Evolutionary conservation across 192 early-diverging fungal species (phyloP), one percentile per base, ranked within the genome.

Genomic region (Mortierella antarctica): DNA sequence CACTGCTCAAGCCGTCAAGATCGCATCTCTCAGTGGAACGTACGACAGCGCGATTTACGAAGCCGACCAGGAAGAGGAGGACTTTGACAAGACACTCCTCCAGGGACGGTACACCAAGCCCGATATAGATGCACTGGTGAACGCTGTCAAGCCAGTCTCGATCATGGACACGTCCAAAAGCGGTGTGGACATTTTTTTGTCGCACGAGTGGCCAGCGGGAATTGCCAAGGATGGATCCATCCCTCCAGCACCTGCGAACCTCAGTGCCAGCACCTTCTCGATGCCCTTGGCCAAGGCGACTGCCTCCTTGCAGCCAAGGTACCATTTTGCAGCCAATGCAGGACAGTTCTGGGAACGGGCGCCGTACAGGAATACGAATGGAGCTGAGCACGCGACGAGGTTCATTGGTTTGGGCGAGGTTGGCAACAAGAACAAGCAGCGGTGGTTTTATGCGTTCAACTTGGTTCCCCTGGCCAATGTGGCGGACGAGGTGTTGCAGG

Each of bases 391-490:
- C 83, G 88, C 88, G 49, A 95, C 97, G 7, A 87, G 97, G 40
- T 97, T 98, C 71, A 89, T 98, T 70, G 93, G 93, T 6, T 73
- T 98, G 21, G 94, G 88, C 1, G 78, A 89, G 7, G 93, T 92
- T 50, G 89, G 88, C 40, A 89, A 87, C 54, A 71, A 86, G 15
- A 80, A 85, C 39, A 96, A 95, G 83, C 89, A 92, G 66, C 71
- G 91, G 80, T 98, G 96, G 96, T 95, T 95, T 72, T 98, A 97
- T 75, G 96, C 96, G 2, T 93, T 96, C 85, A 96, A 96, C 55
- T 75, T 95, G 20, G 86, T 81, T 2, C 95, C 96, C 13, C 70
- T 95, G 56, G 67, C 88, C 8, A 75, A 57, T 67, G 65, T 70
- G 56, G 23, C 40, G 47, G 40, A 70, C 52, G 57, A 84, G 57